Conservation (phyloP, 345 rosid genomes). For the Pelargonium nanum region DNA sequence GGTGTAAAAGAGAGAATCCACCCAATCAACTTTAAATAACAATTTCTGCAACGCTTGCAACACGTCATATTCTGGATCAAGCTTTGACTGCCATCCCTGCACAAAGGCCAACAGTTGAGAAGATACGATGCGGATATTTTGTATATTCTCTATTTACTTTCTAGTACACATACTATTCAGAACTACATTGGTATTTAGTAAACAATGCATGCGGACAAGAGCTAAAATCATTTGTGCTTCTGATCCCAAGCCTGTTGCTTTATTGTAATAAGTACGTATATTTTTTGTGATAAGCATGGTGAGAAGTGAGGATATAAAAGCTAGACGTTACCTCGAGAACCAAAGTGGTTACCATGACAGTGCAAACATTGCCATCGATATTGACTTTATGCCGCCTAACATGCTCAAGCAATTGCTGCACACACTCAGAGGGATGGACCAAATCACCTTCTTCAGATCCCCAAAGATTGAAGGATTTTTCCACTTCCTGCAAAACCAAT, state of each 20-base stretch:
- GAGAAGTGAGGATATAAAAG: neutral
- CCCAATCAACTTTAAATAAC: constrained; percentile 21
- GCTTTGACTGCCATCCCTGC: constrained; percentile 27
- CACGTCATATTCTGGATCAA: constrained; percentile 24
- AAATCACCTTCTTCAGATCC: constrained; percentile 9
- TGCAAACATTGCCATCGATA: constrained; percentile 25
- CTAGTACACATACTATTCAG: too few relatives aligned
- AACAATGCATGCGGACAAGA: too few relatives aligned
- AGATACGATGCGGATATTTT: too few relatives aligned
- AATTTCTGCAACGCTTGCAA: constrained; percentile 19
- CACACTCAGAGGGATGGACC: constrained; percentile 24
- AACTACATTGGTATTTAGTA: too few relatives aligned
- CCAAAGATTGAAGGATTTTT: constrained; percentile 16
- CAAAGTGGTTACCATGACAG: constrained; percentile 26
- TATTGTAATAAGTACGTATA: neutral
- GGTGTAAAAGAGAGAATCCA: constrained; percentile 22
- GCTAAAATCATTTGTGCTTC: neutral
- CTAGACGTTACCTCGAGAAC: constrained; percentile 20
- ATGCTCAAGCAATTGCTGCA: constrained; percentile 23
- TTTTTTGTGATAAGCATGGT: neutral
- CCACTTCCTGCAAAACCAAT: constrained; percentile 16
- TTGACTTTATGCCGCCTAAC: constrained; percentile 26
- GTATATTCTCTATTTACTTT: neutral
- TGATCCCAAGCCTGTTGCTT: neutral
- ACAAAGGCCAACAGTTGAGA: neutral